Evolutionary conservation across 2,329 filamentous ascomycete genomes (phyloP), one percentile per base, ranked within the genome.

Genomic region (Talaromyces sp.): DNA sequence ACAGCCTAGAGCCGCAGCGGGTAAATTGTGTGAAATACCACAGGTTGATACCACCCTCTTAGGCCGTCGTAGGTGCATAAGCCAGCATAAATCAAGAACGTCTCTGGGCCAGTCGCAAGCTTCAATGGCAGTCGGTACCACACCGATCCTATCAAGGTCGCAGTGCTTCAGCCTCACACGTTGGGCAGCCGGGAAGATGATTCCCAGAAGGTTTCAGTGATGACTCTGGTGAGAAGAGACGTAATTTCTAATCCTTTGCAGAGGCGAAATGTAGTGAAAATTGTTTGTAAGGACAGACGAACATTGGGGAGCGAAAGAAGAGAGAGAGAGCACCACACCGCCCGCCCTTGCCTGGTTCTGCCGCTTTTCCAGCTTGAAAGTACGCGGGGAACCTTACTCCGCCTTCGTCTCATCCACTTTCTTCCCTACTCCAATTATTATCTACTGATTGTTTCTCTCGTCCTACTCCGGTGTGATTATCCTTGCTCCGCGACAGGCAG

Each of bases 131-230:
- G 49, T 56, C 39, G 43, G 65, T 45, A 56, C 56, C 45, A 63
- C 47, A 56, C 59, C 62, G 60, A 54, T 43, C 71, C 71, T 72
- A 73, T 73, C 19, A 56, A 39, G 65, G 62, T 62, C 66, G 54
- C 65, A 68, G 58, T 69, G 70, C 69, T 72, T 69, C 69, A 77
- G 77, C 76, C 76, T 79, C 77, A 77, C 76, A 64, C 66, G 69
- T 77, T 78, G 74, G 76, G 76, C 75, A 77, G 62, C 62, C 62
- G 52, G 22, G 56, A 43, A 43, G 54, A 56, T 22, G n/a, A 13
- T 56, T 56, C 31, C 31, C 52, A 15, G n/a, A 56, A 56, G 50
- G n/a, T 22, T 56, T 35, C 7, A 5, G 33, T 37, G 19, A 56
- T 37, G n/a, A 2, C 2, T 10, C 15, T 13, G 37, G 19, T 22